These are phyloP conservation scores for Sporothrix dimorphospora DNA, from an alignment of 2,329 filamentous ascomycete species.

Conservation along the genomic window DNA sequence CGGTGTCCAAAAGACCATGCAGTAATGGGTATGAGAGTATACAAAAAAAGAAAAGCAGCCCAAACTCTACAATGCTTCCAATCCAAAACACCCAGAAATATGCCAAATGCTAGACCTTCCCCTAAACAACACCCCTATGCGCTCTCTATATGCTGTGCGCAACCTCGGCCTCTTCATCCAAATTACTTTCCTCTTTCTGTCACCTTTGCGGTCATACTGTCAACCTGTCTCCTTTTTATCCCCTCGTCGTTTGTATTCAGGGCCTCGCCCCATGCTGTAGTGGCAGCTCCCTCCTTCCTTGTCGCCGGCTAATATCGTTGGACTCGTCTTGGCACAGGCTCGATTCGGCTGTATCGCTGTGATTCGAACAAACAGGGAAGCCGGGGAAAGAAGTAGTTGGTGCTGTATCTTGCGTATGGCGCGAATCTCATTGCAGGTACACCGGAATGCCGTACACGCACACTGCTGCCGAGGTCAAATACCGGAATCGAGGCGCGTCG, in stretches of 20 bases:
- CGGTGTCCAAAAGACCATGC: slow-evolving; percentile 3
- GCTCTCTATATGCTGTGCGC: slow-evolving; percentile 8
- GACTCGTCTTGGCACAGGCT: background rate
- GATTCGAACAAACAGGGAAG: background rate
- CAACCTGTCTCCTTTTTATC: background rate
- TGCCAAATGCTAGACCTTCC: background rate
- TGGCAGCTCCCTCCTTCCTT: slow-evolving; percentile 2
- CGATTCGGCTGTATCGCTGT: slow-evolving; percentile 4
- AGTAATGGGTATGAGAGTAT: slow-evolving; percentile 24
- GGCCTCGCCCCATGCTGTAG: background rate
- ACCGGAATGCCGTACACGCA: slow-evolving; percentile 95
- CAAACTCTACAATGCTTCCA: slow-evolving; percentile 11
- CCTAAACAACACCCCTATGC: background rate
- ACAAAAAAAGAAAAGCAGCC: background rate
- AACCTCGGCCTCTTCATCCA: slow-evolving; percentile 12
- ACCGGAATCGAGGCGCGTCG: slow-evolving; percentile 80
- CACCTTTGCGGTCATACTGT: background rate
- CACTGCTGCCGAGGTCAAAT: slow-evolving; percentile 90
- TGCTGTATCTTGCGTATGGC: background rate
- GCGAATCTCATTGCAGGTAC: slow-evolving; percentile 58
- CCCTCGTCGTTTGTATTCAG: background rate
- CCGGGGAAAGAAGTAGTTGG: background rate
- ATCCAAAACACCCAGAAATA: slow-evolving; percentile 18
- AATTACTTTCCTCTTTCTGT: background rate
- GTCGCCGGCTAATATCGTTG: slow-evolving; percentile 14